Percentiles rank a stretch among this genome's conserved stretches.
These are phyloP conservation scores for Fusarium pseudograminearum DNA, from an alignment of 2,329 filamentous ascomycete species.

Conservation along the genomic window DNA sequence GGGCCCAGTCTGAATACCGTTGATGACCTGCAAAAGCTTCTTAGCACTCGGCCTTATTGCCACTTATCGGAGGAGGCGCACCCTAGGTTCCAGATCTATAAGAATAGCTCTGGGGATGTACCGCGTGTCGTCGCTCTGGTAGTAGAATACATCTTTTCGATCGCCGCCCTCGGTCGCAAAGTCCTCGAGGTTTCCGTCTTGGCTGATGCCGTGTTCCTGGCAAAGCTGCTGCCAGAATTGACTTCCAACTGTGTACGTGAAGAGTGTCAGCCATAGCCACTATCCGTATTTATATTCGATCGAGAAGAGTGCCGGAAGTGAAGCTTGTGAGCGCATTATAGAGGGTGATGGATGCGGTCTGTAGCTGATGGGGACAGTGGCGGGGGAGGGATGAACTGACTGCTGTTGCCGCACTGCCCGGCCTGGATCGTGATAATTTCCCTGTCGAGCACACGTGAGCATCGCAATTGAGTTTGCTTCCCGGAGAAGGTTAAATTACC, in stretches of 20 bases:
- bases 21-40: slow-evolving; percentile 73
- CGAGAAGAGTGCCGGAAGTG: neutral
- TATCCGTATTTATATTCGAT: neutral
- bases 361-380: slow-evolving; percentile 7
- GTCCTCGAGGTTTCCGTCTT: slow-evolving; percentile 96
- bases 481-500: slow-evolving; percentile 22
- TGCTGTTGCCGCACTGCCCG: slow-evolving; percentile 99
- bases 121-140: slow-evolving; percentile 98
- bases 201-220: slow-evolving; percentile 96
- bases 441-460: slow-evolving; percentile 60
- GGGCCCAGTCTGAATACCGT: slow-evolving; percentile 89
- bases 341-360: slow-evolving; percentile 14
- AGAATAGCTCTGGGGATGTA: slow-evolving; percentile 97
- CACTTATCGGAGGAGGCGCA: slow-evolving; percentile 52
- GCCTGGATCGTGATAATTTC: slow-evolving; percentile 99
- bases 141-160: slow-evolving; percentile 99
- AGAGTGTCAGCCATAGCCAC: slow-evolving; percentile 52
- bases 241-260: slow-evolving; percentile 76
- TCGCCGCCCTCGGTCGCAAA: slow-evolving; percentile 98
- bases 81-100: slow-evolving; percentile 92
- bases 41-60: slow-evolving; percentile 18
- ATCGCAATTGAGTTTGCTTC: neutral
- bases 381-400: slow-evolving; percentile 67
- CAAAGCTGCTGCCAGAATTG: slow-evolving; percentile 99
- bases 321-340: neutral